Conservation (phyloP, 768 basidiomycete species). For the Amanita thiersii region DNA sequence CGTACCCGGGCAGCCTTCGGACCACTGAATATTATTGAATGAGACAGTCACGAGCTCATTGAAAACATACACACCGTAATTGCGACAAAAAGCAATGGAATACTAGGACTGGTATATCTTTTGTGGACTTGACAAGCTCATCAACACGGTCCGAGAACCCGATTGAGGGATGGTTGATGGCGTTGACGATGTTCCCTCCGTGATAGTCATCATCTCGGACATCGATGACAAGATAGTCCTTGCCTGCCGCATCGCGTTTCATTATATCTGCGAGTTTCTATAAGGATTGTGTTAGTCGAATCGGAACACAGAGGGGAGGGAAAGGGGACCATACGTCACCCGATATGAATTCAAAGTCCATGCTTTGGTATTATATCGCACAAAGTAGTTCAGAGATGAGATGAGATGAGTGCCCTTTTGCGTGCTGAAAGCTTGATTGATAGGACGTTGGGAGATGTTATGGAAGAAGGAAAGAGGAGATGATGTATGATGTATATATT, state of each 20-base stretch:
- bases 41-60: not conserved
- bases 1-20: conserved; percentile 71
- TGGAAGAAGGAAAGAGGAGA: too few relatives aligned
- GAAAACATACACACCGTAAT: conserved; percentile 46
- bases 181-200: conserved; percentile 72
- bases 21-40: conserved; percentile 37
- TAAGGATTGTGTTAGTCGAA: conserved; percentile 1
- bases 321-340: conserved; percentile 23
- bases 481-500: too few relatives aligned
- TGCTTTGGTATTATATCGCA: too few relatives aligned
- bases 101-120: conserved; percentile 53
- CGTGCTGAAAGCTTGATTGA: too few relatives aligned
- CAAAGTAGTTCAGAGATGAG: too few relatives aligned
- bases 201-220: conserved; percentile 78
- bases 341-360: conserved; percentile 29
- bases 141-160: conserved; percentile 52
- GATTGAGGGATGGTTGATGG: conserved; percentile 52
- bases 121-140: conserved; percentile 49
- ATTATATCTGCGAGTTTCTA: conserved; percentile 68
- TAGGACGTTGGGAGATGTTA: too few relatives aligned
- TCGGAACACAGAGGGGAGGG: not conserved
- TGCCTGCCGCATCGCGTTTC: conserved; percentile 48
- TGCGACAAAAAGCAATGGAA: conserved; percentile 81
- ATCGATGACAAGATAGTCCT: conserved; percentile 74
- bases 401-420: too few relatives aligned